A percentile compares a stretch with the other conserved stretches of the same genome.
Conservation (phyloP, 2,329 filamentous ascomycete species). For the Ilyonectria sp. region DNA sequence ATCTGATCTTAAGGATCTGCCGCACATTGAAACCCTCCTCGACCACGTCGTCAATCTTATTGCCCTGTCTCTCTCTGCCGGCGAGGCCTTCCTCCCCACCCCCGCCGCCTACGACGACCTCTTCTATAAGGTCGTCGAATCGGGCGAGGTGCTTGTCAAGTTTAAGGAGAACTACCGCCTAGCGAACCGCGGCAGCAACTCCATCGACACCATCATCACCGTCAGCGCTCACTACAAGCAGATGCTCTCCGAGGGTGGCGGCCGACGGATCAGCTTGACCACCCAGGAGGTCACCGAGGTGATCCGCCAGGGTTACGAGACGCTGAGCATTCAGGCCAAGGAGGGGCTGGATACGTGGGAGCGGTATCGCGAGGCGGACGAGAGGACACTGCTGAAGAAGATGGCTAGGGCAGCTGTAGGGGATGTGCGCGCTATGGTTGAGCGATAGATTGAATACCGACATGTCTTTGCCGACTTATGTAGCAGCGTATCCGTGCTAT, state of each 20-base stretch:
- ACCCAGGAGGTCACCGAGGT: slow-evolving; percentile 88
- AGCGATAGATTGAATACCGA: slow-evolving; percentile 46
- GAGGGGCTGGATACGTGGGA: slow-evolving; percentile 91
- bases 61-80: slow-evolving; percentile 85
- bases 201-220: slow-evolving; percentile 87
- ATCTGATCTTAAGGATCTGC: slow-evolving; percentile 78
- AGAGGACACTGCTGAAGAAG: slow-evolving; percentile 88
- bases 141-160: slow-evolving; percentile 84
- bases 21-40: slow-evolving; percentile 81
- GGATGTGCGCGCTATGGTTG: slow-evolving; percentile 69
- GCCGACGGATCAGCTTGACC: slow-evolving; percentile 76
- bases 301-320: slow-evolving; percentile 97
- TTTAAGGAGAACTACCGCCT: slow-evolving; percentile 85
- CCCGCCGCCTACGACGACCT: slow-evolving; percentile 93
- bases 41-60: slow-evolving; percentile 86
- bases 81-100: slow-evolving; percentile 91
- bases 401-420: slow-evolving; percentile 84
- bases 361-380: slow-evolving; percentile 87
- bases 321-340: slow-evolving; percentile 89
- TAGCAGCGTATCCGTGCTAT: neutral
- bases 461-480: neutral
- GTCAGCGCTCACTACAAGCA: slow-evolving; percentile 91
- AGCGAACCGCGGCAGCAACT: slow-evolving; percentile 72
- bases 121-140: slow-evolving; percentile 98
- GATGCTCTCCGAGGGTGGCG: slow-evolving; percentile 75